Evolutionary conservation across 768 basidiomycete species (phyloP), one percentile per base, ranked within the genome.

Genomic region (Pleurotus pulmonarius): DNA sequence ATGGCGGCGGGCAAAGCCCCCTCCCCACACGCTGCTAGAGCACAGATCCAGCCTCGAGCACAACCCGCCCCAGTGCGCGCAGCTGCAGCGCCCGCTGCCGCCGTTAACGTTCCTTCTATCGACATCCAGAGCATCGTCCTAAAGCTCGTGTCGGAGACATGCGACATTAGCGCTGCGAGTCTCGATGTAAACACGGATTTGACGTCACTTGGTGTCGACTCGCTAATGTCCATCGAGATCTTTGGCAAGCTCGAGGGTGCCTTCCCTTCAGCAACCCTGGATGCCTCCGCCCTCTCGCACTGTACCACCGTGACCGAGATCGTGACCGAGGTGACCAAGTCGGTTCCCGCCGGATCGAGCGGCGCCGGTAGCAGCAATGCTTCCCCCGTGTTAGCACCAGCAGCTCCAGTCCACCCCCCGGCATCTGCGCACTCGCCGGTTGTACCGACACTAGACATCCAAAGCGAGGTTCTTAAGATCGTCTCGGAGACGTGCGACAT

Each of bases 151-250:
- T 70, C 76, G 4, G 73, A 74, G 34, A 67, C 73, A 6, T 80
- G 80, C 57, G 73, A 66, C 44, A 63, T 81, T 40, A 70, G 71
- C n/a, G 51, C 67, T 0, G 63, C 73, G 8, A 55, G 63, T 1
- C 54, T 75, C 16, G 70, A 74, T 40, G 41, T 75, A 39, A 67
- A 75, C 24, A 65, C 66, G 0, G 77, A 83, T 46, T 67, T 90
- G n/a, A 73, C 72, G 9, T 67, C 74, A 3, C 75, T 88, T 8
- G 86, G 87, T 0, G 71, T 88, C 48, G 85, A 88, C 61, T 88
- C 86, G 1, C 67, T 88, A 57, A 82, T 80, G 67, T 78, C 81
- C n/a, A 83, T 87, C 52, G 86, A 89, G 64, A 68, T 85, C 8
- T 65, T 69, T n/a, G 65, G 67, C 5, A 71, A 69, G 34, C 65